A percentile compares a stretch with the other conserved stretches of the same genome.
phyloP scores from a whole-genome alignment of 2,329 filamentous ascomycete species.

The Nothomitra cinnamomea region DNA sequence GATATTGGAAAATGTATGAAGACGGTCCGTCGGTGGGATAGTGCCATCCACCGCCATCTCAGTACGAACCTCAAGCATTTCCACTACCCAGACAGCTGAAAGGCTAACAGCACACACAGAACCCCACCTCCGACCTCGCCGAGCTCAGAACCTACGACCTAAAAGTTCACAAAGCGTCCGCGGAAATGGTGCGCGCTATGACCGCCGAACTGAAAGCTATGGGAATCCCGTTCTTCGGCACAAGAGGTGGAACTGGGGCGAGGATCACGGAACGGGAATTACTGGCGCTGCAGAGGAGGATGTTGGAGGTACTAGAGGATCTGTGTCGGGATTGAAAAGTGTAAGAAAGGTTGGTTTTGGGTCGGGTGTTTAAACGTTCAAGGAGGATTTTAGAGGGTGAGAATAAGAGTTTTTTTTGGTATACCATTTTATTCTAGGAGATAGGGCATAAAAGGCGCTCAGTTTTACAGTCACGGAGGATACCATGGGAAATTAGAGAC shows the following conservation, averaged over 20 bases:
- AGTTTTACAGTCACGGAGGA: too few species aligned
- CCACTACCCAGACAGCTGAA: too few species aligned
- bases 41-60: slow-evolving; percentile 19
- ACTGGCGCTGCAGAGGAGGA: slow-evolving; percentile 26
- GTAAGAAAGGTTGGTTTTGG: too few species aligned
- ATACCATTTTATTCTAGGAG: too few species aligned
- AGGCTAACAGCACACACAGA: too few species aligned
- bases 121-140: slow-evolving; percentile 21
- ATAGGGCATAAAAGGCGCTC: too few species aligned
- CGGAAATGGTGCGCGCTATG: slow-evolving; percentile 42
- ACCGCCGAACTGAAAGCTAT: slow-evolving; percentile 35
- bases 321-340: slow-evolving; percentile 21
- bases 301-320: slow-evolving; percentile 34
- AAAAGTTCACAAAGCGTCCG: slow-evolving; percentile 44
- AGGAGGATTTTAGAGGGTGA: too few species aligned
- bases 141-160: slow-evolving; percentile 42
- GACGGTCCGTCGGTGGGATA: slow-evolving; percentile 28
- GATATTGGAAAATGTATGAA: slow-evolving; percentile 11
- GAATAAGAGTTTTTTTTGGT: too few species aligned
- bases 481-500: too few species aligned
- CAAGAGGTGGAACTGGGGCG: slow-evolving; percentile 10
- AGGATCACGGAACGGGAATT: slow-evolving; percentile 26
- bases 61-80: slow-evolving; percentile 13
- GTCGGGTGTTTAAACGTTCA: too few species aligned
- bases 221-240: slow-evolving; percentile 41